Conservation (phyloP, 2,329 filamentous ascomycete species). For the Dactylellina drechsleri region DNA sequence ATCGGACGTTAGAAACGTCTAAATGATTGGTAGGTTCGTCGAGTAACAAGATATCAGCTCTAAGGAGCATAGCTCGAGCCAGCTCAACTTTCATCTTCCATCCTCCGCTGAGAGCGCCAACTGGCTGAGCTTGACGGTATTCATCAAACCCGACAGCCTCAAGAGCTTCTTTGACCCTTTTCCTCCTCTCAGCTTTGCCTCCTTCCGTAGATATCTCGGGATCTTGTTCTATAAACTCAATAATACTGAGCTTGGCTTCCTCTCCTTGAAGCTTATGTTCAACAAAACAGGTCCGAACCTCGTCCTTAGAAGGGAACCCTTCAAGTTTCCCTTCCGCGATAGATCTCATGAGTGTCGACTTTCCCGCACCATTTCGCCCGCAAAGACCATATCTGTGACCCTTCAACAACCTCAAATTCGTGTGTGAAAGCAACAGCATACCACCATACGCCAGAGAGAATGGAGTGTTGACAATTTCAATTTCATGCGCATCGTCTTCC, state of each 20-base stretch:
- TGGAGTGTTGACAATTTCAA: slow-evolving; percentile 95
- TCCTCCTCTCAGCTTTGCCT: slow-evolving; percentile 61
- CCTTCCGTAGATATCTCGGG: slow-evolving; percentile 53
- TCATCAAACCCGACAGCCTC: slow-evolving; percentile 94
- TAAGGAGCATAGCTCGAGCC: slow-evolving; percentile 94
- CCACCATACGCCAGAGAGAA: slow-evolving; percentile 98
- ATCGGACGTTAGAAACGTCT: slow-evolving; percentile 94
- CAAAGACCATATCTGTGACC: slow-evolving; percentile 97
- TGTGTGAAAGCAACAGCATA: slow-evolving; percentile 95
- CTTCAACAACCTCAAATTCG: slow-evolving; percentile 91
- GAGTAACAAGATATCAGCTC: slow-evolving; percentile 92
- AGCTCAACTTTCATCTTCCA: slow-evolving; percentile 99
- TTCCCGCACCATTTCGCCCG: slow-evolving; percentile 95
- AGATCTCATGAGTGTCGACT: slow-evolving; percentile 98
- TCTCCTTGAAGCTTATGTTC: slow-evolving; percentile 98
- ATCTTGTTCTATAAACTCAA: slow-evolving; percentile 85
- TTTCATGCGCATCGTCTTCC: slow-evolving; percentile 89
- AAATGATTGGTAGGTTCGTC: slow-evolving; percentile 99
- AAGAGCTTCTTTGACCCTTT: slow-evolving; percentile 84
- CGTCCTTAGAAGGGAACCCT: slow-evolving; percentile 91
- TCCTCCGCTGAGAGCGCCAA: slow-evolving; percentile 93
- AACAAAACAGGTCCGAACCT: slow-evolving; percentile 94
- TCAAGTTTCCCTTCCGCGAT: slow-evolving; percentile 96
- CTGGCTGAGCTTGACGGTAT: slow-evolving; percentile 86
- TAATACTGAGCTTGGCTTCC: slow-evolving; percentile 93